A percentile compares a stretch with the other conserved stretches of the same genome.
Conservation (phyloP, 345 rosid genomes). For the Populus pruinosa region DNA sequence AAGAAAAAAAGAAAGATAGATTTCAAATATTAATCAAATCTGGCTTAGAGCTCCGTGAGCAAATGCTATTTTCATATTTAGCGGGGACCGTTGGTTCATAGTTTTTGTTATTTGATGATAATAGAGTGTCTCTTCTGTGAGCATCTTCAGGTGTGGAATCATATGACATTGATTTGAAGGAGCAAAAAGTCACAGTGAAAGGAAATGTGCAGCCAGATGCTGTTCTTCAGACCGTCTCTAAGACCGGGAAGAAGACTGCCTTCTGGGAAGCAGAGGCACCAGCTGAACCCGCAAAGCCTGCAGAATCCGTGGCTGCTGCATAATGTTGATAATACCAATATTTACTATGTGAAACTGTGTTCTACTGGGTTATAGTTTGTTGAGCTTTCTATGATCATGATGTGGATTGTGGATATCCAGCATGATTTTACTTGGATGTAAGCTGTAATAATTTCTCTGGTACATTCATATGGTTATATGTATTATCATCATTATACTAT, state of each 20-base stretch:
- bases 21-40: background rate
- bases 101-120: background rate
- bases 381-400: background rate
- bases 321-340: background rate
- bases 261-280: constrained; percentile 72
- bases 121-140: background rate
- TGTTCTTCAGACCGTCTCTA: constrained; percentile 74
- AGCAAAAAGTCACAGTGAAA: constrained; percentile 81
- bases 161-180: constrained; percentile 65
- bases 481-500: background rate
- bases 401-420: background rate
- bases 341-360: background rate
- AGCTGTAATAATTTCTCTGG: background rate
- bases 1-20: background rate
- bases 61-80: background rate
- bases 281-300: constrained; percentile 22
- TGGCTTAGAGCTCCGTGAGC: too few species aligned
- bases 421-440: background rate
- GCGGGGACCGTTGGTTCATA: background rate
- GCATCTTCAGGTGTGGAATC: constrained; percentile 65
- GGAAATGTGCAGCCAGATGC: constrained; percentile 79
- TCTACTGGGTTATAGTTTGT: background rate
- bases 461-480: background rate
- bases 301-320: constrained; percentile 33
- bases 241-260: constrained; percentile 73